These are phyloP conservation scores for Clitopilus hobsonii DNA, from an alignment of 768 basidiomycete genomes.

Conservation along the genomic window DNA sequence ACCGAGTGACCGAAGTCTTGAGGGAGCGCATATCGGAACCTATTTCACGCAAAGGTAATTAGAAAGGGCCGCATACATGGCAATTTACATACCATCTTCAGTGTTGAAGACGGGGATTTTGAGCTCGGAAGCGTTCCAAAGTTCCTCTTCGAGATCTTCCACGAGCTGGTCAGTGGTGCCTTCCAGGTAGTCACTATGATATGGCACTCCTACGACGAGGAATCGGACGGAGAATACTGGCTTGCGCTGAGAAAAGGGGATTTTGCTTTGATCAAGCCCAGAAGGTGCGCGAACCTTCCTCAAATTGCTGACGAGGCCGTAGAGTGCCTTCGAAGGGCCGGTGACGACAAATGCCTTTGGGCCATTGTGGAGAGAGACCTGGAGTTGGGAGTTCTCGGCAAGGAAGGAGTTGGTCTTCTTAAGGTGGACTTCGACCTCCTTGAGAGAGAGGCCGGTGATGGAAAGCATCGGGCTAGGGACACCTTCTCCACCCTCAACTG, in stretches of 20 bases:
- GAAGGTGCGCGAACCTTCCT: slow-evolving; percentile 85
- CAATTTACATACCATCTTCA: slow-evolving; percentile 67
- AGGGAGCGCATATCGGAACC: slow-evolving; percentile 79
- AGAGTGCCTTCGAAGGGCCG: slow-evolving; percentile 86
- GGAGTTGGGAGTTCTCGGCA: slow-evolving; percentile 69
- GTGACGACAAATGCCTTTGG: slow-evolving; percentile 89
- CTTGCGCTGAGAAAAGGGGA: slow-evolving; percentile 91
- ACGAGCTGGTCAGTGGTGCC: slow-evolving; percentile 74
- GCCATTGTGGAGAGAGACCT: slow-evolving; percentile 91
- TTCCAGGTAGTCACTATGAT: slow-evolving; percentile 84
- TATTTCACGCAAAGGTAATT: slow-evolving; percentile 29
- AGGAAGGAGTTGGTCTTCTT: slow-evolving; percentile 86
- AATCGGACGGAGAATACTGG: slow-evolving; percentile 91
- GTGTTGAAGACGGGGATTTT: slow-evolving; percentile 88
- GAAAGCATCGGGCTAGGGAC: slow-evolving; percentile 91
- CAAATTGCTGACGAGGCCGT: slow-evolving; percentile 87
- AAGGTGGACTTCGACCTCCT: slow-evolving; percentile 78
- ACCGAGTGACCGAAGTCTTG: slow-evolving; percentile 73
- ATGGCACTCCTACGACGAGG: slow-evolving; percentile 93
- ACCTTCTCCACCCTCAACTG: slow-evolving; percentile 91
- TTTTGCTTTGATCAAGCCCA: slow-evolving; percentile 91
- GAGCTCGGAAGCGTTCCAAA: slow-evolving; percentile 69
- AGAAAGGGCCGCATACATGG: slow-evolving; percentile 7
- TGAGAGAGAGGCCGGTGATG: slow-evolving; percentile 74
- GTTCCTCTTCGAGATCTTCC: slow-evolving; percentile 71